phyloP scores from a whole-genome alignment of 164 flowering plant species.

The Kingdonia uniflora region DNA sequence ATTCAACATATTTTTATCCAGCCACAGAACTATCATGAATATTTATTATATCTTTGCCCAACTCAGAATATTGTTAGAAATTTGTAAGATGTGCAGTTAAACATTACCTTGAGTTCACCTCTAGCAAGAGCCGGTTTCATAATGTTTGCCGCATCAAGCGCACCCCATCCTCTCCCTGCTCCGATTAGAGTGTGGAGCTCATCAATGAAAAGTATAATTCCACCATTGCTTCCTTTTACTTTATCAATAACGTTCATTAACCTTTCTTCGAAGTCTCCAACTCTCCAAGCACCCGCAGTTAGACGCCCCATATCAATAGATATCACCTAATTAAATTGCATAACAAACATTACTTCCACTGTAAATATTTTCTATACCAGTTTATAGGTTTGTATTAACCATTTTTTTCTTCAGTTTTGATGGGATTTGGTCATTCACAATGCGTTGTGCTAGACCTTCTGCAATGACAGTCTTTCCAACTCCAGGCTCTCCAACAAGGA shows the following conservation, averaged over 20 bases:
- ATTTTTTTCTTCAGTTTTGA: neutral
- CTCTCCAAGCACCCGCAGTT: slow-evolving; percentile 57
- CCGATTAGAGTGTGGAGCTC: slow-evolving; percentile 70
- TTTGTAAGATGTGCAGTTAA: neutral
- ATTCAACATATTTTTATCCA: too few species aligned
- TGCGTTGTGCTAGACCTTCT: slow-evolving; percentile 62
- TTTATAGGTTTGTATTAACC: neutral
- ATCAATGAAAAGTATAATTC: slow-evolving; percentile 59
- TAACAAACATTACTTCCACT: neutral
- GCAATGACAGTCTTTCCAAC: slow-evolving; percentile 77
- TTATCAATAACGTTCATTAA: slow-evolving; percentile 55
- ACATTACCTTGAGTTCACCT: slow-evolving; percentile 64
- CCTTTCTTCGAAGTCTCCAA: slow-evolving; percentile 71
- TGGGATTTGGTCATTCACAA: slow-evolving; percentile 17
- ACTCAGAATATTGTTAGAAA: neutral
- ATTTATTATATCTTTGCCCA: too few species aligned
- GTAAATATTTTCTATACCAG: neutral
- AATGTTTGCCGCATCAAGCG: slow-evolving; percentile 71
- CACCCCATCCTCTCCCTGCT: slow-evolving; percentile 65
- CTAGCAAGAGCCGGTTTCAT: slow-evolving; percentile 74
- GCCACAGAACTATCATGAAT: too few species aligned
- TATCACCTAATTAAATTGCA: neutral
- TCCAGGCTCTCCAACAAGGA: slow-evolving; percentile 70
- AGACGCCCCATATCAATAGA: slow-evolving; percentile 61
- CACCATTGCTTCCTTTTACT: slow-evolving; percentile 49